A percentile compares a stretch with the other conserved stretches of the same genome.
Evolutionary conservation across 2,329 filamentous ascomycete species (phyloP).

Genomic region (Kalaharituber pfeilii): DNA sequence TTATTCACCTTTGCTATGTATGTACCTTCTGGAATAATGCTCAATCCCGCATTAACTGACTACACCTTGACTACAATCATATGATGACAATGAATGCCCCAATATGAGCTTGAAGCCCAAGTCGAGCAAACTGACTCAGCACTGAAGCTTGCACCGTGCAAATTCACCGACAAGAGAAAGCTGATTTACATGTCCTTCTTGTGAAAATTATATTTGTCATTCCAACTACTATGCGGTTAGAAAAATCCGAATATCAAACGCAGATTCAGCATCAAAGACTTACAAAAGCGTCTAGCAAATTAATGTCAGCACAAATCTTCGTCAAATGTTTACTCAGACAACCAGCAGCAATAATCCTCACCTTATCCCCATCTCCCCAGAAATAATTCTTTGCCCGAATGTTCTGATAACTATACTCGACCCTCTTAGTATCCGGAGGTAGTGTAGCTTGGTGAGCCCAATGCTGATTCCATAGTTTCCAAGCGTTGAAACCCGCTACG

Average conservation of each 20-base stretch:
- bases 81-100: no score
- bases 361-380: slow-evolving; percentile 94
- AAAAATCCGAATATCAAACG: not conserved
- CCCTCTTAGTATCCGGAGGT: slow-evolving; percentile 72
- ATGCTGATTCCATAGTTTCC: slow-evolving; percentile 82
- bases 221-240: slow-evolving; percentile 50
- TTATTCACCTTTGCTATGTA: no score
- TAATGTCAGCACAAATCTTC: slow-evolving; percentile 2
- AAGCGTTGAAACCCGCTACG: slow-evolving; percentile 63
- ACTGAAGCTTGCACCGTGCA: no score
- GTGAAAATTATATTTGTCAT: slow-evolving; percentile 89
- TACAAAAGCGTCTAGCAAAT: slow-evolving; percentile 46
- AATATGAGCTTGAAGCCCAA: no score
- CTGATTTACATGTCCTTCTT: slow-evolving; percentile 47
- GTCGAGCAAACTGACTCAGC: no score
- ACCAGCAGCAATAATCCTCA: slow-evolving; percentile 28
- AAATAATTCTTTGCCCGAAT: slow-evolving; percentile 89
- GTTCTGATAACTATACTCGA: slow-evolving; percentile 95
- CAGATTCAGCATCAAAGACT: slow-evolving; percentile 27
- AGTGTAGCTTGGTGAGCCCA: slow-evolving; percentile 89
- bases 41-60: no score
- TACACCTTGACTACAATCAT: no score
- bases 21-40: no score
- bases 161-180: no score
- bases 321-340: not conserved